A percentile compares a stretch with the other conserved stretches of the same genome.
These are phyloP conservation scores for Solanum chmielewskii DNA, from an alignment of 257 asterid genomes.

Conservation along the genomic window DNA sequence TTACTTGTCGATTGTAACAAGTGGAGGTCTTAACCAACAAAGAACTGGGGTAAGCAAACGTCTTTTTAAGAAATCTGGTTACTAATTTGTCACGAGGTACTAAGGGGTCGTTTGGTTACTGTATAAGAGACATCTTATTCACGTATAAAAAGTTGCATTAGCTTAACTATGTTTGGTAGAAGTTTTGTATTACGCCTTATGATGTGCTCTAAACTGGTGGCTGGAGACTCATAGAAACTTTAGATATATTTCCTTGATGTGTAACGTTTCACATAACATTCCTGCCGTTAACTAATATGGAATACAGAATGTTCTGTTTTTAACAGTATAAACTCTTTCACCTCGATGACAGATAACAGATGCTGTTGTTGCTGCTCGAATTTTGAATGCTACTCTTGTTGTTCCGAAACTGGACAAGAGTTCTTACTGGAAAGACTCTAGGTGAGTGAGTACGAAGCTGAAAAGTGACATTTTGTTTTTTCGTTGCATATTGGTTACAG, in stretches of 20 bases:
- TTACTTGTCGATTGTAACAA: constrained; percentile 75
- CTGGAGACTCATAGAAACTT: background rate
- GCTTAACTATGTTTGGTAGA: no score
- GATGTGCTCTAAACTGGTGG: background rate
- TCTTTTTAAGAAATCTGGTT: background rate
- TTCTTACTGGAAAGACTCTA: constrained; percentile 94
- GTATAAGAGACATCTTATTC: no score
- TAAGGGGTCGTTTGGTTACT: no score
- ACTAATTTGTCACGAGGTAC: background rate
- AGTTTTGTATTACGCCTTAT: background rate
- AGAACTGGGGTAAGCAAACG: constrained; percentile 75
- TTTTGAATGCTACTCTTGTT: constrained; percentile 91
- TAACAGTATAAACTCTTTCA: background rate
- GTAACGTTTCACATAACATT: background rate
- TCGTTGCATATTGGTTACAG: background rate
- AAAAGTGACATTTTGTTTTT: background rate
- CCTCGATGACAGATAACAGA: constrained; percentile 56
- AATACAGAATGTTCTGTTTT: background rate
- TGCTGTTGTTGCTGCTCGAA: constrained; percentile 98
- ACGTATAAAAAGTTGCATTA: no score
- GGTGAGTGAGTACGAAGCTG: constrained; percentile 27
- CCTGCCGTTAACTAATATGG: background rate
- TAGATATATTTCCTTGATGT: background rate
- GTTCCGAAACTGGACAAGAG: constrained; percentile 78
- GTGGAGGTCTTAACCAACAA: constrained; percentile 98